A percentile compares a stretch with the other conserved stretches of the same genome.
These are phyloP conservation scores for Abelmoschus esculentus DNA, from an alignment of 345 rosid species.

Conservation along the genomic window DNA sequence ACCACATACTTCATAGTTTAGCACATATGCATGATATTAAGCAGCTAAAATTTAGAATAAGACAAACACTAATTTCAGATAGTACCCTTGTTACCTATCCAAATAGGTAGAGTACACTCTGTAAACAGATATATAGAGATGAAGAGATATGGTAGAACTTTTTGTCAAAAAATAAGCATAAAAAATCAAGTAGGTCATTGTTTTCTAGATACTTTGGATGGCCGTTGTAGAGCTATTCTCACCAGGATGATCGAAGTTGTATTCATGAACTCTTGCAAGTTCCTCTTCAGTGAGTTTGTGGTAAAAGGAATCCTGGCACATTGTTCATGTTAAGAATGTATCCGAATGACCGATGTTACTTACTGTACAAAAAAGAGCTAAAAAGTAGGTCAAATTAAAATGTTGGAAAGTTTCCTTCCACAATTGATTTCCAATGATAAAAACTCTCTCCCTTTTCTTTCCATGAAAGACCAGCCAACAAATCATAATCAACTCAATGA, in stretches of 20 bases:
- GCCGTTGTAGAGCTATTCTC: constrained; percentile 31
- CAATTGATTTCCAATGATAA: background rate
- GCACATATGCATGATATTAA: background rate
- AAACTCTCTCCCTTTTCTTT: background rate
- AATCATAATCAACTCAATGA: background rate
- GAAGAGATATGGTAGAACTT: background rate
- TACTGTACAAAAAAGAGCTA: background rate
- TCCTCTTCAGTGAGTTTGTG: constrained; percentile 82
- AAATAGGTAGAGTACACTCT: background rate
- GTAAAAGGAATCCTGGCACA: constrained; percentile 98
- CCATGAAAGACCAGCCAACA: background rate
- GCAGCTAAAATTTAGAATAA: background rate
- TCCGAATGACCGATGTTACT: background rate
- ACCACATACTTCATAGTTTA: background rate
- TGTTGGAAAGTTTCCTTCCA: background rate
- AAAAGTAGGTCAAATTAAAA: background rate
- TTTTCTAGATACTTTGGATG: background rate
- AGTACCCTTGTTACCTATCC: background rate
- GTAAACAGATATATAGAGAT: background rate
- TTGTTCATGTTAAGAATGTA: constrained; percentile 19
- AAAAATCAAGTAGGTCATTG: background rate
- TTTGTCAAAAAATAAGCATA: background rate
- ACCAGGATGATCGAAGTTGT: constrained; percentile 99
- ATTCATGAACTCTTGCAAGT: constrained; percentile 77
- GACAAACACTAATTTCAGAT: background rate